Base-by-base conservation (phyloP, 805 yeast genomes). In the Ogataea pignaliae region DNA sequence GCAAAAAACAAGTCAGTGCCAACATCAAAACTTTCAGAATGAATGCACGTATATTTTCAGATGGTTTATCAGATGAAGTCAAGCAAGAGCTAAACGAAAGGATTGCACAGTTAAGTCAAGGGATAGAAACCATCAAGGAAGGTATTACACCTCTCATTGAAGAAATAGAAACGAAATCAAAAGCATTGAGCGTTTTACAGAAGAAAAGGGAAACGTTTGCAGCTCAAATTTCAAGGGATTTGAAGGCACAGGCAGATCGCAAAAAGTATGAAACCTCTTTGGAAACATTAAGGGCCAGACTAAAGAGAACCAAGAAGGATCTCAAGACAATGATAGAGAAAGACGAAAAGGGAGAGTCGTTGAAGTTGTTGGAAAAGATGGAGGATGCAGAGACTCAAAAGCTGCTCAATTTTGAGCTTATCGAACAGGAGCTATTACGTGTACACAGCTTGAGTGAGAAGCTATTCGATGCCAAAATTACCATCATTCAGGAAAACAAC, bases 1-100 rank as follows among this genome's bases (percentile, higher is more conserved):
- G 95, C 21, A 61, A 68, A 2, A 70, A 65, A 49, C 86, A 81
- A 55, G 64, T 72, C 2, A 69, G 75, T 57, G 71, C 72, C 43
- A 64, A 35, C 60, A 78, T 42, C 65, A 71, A 51, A 53, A 57
- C 54, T 52, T 46, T 60, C 36, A 47, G 46, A 28, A 13, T 47
- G 10, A 40, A 56, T 4, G 45, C 53, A 3, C 59, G 71, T 1
- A 70, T 62, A 59, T 69, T 60, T 21, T 41, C 52, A 12, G 55
- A 55, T 32, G 66, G 70, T 5, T 45, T 66, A 21, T 55, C 69
- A 1, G 58, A 55, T 12, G 68, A 62, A 29, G 55, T 53, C 32
- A 56, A 52, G 38, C 3, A 7, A 5, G 43, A 21, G 26, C 7
- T 21, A 7, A 21, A 21, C 26, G 26, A 21, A 21, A 21, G 26